Conservation (phyloP, 2,329 filamentous ascomycete species). For the Geoglossum cookeanum region DNA sequence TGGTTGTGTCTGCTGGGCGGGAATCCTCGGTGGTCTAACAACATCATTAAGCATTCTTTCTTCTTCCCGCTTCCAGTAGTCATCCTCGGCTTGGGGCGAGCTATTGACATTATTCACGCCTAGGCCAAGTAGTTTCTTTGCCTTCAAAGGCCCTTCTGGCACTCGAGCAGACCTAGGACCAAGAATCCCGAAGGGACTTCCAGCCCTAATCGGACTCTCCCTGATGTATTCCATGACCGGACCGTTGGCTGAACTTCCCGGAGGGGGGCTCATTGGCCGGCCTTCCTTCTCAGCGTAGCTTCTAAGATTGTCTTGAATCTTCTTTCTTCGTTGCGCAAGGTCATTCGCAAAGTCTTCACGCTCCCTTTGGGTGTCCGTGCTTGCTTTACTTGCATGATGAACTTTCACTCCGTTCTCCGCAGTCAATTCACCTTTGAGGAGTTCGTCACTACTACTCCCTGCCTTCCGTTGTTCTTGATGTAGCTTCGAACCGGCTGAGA, state of each 20-base stretch:
- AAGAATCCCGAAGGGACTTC: slow-evolving; percentile 19
- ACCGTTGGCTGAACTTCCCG: slow-evolving; percentile 19
- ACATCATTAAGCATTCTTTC: slow-evolving; percentile 16
- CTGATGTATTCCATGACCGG: slow-evolving; percentile 6
- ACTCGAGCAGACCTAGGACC: slow-evolving; percentile 21
- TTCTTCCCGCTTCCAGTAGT: slow-evolving; percentile 21
- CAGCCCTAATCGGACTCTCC: slow-evolving; percentile 9
- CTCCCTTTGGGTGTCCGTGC: slow-evolving; percentile 29
- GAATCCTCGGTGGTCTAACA: slow-evolving; percentile 19
- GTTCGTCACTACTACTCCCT: not conserved
- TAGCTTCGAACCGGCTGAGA: not conserved
- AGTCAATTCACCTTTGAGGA: not conserved
- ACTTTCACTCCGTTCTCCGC: not conserved
- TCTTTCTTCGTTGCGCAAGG: slow-evolving; percentile 26
- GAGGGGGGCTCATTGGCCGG: slow-evolving; percentile 24
- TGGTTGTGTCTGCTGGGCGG: not conserved
- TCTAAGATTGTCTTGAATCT: slow-evolving; percentile 28
- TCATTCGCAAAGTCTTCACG: slow-evolving; percentile 29
- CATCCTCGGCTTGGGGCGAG: slow-evolving; percentile 13
- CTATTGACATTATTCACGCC: slow-evolving; percentile 14
- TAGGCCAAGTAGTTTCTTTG: slow-evolving; percentile 23
- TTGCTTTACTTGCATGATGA: slow-evolving; percentile 17
- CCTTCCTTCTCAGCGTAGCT: slow-evolving; percentile 24
- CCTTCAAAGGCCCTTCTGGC: slow-evolving; percentile 18
- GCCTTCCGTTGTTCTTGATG: not conserved